Evolutionary conservation across 2,329 filamentous ascomycete genomes (phyloP).

Genomic region (Epichloe sibirici): DNA sequence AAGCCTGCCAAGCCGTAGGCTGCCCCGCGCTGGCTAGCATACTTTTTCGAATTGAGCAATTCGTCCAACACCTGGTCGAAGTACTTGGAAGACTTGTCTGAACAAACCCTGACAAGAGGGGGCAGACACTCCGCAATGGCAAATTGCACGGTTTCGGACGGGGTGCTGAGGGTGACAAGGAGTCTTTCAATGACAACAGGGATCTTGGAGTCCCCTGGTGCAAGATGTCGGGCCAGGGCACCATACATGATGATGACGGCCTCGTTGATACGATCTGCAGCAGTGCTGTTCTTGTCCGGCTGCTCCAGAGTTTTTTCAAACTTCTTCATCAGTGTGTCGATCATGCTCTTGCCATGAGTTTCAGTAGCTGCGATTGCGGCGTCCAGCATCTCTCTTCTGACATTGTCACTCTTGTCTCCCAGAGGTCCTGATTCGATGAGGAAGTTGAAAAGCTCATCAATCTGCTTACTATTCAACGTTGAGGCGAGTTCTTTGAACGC

Average conservation of each 20-base stretch:
- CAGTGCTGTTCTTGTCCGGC: conserved; percentile 68
- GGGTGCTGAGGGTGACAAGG: conserved; percentile 78
- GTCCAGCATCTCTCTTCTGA: conserved; percentile 84
- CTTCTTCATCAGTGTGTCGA: conserved; percentile 83
- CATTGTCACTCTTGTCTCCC: conserved; percentile 65
- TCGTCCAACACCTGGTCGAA: conserved; percentile 70
- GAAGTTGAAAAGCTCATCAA: conserved; percentile 73
- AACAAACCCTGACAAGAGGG: conserved; percentile 72
- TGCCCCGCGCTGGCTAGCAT: conserved; percentile 82
- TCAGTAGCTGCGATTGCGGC: conserved; percentile 75
- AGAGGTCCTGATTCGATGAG: conserved; percentile 77
- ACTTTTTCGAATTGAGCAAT: conserved; percentile 78
- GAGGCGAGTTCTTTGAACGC: conserved; percentile 73
- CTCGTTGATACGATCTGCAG: conserved; percentile 84
- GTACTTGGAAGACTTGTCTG: conserved; percentile 67
- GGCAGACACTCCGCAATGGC: conserved; percentile 91
- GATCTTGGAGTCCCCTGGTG: conserved; percentile 73
- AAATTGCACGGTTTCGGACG: conserved; percentile 93
- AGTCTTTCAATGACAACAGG: conserved; percentile 80
- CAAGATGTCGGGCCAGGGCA: conserved; percentile 78
- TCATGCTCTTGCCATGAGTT: conserved; percentile 64
- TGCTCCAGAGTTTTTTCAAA: conserved; percentile 83
- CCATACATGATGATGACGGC: conserved; percentile 97
- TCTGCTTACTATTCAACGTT: conserved; percentile 52
- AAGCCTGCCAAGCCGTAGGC: conserved; percentile 91